Conservation (phyloP, 78 protist genomes). For the Planoprotostelium fungivorum region DNA sequence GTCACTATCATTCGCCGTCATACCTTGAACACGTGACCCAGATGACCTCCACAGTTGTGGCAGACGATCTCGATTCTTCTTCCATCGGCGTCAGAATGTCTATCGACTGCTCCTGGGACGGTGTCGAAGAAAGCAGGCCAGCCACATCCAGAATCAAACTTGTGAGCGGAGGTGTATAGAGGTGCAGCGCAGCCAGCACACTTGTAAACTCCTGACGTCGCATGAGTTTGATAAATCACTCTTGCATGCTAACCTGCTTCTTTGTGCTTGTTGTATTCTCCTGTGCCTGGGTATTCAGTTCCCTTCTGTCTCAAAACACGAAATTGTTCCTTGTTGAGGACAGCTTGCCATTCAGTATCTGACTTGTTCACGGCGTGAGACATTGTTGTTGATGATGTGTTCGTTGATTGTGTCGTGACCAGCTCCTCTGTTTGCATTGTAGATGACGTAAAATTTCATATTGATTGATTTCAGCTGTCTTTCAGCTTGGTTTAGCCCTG, state of each 20-base stretch:
- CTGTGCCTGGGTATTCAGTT: constrained; percentile 25
- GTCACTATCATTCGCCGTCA: background rate
- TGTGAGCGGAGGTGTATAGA: constrained; percentile 38
- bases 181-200: constrained; percentile 65
- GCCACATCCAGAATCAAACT: constrained; percentile 77
- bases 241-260: constrained; percentile 5
- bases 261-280: constrained; percentile 31
- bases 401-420: too few species aligned
- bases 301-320: constrained; percentile 49
- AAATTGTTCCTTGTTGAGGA: constrained; percentile 49
- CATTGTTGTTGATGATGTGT: background rate
- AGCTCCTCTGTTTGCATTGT: too few species aligned
- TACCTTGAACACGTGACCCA: constrained; percentile 82
- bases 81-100: constrained; percentile 63
- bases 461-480: too few species aligned
- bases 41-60: constrained; percentile 75
- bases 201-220: constrained; percentile 15
- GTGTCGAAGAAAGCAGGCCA: constrained; percentile 81
- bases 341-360: constrained; percentile 53
- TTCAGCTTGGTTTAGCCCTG: too few species aligned
- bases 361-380: constrained; percentile 13
- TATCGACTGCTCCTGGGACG: constrained; percentile 49
- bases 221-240: background rate
- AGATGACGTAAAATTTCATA: too few species aligned
- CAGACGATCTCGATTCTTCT: constrained; percentile 75